phyloP scores from a whole-genome alignment of 768 basidiomycete genomes.

The Stropharia rugosoannulata region DNA sequence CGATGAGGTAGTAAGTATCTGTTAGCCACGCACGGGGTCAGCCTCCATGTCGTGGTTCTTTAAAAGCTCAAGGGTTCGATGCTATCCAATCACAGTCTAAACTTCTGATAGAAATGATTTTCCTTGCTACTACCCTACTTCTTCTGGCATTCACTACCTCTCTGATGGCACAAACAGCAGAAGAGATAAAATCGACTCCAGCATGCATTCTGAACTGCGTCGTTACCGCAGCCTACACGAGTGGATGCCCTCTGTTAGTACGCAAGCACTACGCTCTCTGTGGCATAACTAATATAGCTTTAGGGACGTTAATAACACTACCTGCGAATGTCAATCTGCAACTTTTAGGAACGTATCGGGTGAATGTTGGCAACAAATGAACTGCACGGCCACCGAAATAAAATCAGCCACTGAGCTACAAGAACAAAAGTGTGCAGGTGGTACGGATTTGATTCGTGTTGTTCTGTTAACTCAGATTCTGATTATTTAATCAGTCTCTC shows the following conservation, averaged over 20 bases:
- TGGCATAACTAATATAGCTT: background rate
- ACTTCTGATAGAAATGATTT: background rate
- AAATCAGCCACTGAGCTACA: background rate
- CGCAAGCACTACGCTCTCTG: background rate
- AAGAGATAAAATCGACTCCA: background rate
- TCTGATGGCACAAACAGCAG: background rate
- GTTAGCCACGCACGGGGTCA: too few relatives aligned
- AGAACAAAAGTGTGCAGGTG: background rate
- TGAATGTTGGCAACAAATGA: background rate
- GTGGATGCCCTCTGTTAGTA: constrained; percentile 3
- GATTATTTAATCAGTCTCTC: background rate
- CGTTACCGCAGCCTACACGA: background rate
- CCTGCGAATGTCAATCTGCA: background rate
- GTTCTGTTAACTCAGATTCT: background rate
- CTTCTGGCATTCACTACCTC: background rate
- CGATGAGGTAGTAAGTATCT: too few relatives aligned
- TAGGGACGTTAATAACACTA: background rate
- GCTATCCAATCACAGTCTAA: background rate
- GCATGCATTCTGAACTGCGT: constrained; percentile 7
- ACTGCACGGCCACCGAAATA: background rate
- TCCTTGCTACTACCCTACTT: background rate
- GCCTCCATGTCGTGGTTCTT: background rate
- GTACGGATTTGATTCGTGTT: background rate
- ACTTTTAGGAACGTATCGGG: background rate
- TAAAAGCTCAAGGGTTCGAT: background rate